Evolutionary conservation across 2,329 filamentous ascomycete species (phyloP), one percentile per base, ranked within the genome.

Genomic region (Fonsecaea nubica): DNA sequence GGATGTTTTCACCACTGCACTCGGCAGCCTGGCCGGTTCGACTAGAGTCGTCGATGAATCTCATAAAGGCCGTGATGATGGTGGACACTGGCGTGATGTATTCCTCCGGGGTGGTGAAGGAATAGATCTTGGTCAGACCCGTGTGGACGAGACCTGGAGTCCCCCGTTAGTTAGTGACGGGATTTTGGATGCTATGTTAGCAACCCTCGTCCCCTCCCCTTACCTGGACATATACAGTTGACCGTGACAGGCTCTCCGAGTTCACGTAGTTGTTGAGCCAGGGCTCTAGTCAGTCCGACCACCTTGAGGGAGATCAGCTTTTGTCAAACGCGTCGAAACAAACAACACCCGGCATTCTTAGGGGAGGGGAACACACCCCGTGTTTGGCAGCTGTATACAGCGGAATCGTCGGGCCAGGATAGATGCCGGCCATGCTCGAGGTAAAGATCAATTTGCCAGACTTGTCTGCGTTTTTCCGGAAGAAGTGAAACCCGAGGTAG

Each of bases 221-320:
- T 12, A 15, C 53, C 53, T 55, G 53, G 53, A n/a, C 53, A 55
- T n/a, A 55, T 55, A 10, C 53, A 55, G 8, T 55, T 55, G 15
- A 55, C 53, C 2, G 53, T 55, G 12, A 55, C 35, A 15, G 53
- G 53, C 18, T 55, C 53, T 18, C 53, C 53, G 32, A 55, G 9
- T 9, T 55, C 53, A 6, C 35, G 35, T 2, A 55, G n/a, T 13
- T 32, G 53, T 18, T 55, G 30, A 10, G 30, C 53, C 30, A 55
- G 18, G 6, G 53, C 35, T n/a, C 53, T n/a, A 7, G 53, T 55
- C 53, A 55, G 5, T 33, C 53, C 53, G 35, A 55, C 53, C 6
- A 55, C 53, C 53, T 55, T 8, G 3, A 48, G 8, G 4, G 53
- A 33, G 13, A 13, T 45, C 6, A 33, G 4, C 5, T 32, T 32